Evolutionary conservation across 176 grass and related monocot species (phyloP), one percentile per base, ranked within the genome.

Genomic region (Pontederia paniculata): DNA sequence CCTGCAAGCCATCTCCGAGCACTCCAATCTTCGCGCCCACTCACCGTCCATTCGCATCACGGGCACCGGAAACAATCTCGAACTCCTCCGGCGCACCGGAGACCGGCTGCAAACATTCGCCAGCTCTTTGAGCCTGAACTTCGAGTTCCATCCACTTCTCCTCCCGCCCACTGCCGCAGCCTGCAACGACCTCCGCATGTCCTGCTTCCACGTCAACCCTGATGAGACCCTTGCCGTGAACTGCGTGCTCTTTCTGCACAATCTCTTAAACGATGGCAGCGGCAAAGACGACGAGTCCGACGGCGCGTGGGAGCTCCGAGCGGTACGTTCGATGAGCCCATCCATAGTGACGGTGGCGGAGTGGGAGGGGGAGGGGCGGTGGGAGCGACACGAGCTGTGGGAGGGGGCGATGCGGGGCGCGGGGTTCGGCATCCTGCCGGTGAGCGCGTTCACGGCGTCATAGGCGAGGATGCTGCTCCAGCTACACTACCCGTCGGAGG

Each of bases 401-500:
- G 86, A 74, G 12, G 66, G 55, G 0, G 69, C 76, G n/a, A 82
- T 84, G 22, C 41, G 69, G 19, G 57, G 23, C 23, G 76, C 80
- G 15, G 86, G 93, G 6, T 91, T 98, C 42, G 15, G 52, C 0
- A 69, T 70, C 16, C 80, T 77, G 23, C 74, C 71, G 9, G 86
- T 98, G 11, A 98, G 93, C 60, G 61, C 58, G 12, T 98, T 87
- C 42, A 80, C 93, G 23, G 74, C 88, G 20, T 91, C 93, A 22
- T 86, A 98, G 76, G 93, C 93, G 12, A 45, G 77, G 68, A 67
- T 98, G 25, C 75, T 98, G 49, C 93, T 98, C 22, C 86, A 86
- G 18, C 71, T 98, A 57, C 86, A 98, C 70, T 98, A 98, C 78
- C 93, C 93, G 0, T 98, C 93, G 23, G 93, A 97, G 23, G 93